Percentiles rank a stretch among this genome's conserved stretches.
Conservation (phyloP, 2,329 filamentous ascomycete species). For the Calonectria pteridis region DNA sequence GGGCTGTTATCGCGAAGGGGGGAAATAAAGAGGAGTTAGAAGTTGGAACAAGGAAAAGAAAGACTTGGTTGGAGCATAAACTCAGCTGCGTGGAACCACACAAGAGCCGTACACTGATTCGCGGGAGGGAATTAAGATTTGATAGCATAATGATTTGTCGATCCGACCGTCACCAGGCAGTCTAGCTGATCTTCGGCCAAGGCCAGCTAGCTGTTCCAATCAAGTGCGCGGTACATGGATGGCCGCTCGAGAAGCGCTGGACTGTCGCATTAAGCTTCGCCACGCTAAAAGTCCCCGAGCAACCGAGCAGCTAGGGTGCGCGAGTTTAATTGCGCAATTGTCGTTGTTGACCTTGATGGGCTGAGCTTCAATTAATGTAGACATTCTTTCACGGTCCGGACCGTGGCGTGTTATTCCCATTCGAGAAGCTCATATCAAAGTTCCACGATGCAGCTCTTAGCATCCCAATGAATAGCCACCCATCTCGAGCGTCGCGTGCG, state of each 20-base stretch:
- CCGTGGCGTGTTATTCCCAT: not conserved
- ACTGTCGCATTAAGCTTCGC: not conserved
- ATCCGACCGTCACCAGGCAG: not conserved
- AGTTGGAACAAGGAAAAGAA: not conserved
- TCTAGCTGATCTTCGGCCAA: not conserved
- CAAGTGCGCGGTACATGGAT: not conserved
- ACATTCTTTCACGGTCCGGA: not conserved
- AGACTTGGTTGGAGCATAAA: not conserved
- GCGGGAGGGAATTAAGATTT: not conserved
- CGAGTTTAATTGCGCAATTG: slow-evolving; percentile 12
- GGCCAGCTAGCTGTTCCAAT: not conserved
- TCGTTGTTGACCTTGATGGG: not conserved
- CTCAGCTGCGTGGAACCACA: not conserved
- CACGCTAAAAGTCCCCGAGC: not conserved
- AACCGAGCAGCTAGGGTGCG: not conserved
- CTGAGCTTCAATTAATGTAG: not conserved
- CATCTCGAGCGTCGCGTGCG: not conserved
- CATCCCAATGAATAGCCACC: not conserved
- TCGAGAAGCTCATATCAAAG: slow-evolving; percentile 5
- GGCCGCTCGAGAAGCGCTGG: not conserved
- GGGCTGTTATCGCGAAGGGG: not conserved
- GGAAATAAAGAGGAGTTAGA: not conserved
- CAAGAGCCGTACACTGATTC: not conserved
- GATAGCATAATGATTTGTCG: not conserved
- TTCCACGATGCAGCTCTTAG: not conserved